Conservation (phyloP, 768 basidiomycete species). For the Collybiopsis confluens region DNA sequence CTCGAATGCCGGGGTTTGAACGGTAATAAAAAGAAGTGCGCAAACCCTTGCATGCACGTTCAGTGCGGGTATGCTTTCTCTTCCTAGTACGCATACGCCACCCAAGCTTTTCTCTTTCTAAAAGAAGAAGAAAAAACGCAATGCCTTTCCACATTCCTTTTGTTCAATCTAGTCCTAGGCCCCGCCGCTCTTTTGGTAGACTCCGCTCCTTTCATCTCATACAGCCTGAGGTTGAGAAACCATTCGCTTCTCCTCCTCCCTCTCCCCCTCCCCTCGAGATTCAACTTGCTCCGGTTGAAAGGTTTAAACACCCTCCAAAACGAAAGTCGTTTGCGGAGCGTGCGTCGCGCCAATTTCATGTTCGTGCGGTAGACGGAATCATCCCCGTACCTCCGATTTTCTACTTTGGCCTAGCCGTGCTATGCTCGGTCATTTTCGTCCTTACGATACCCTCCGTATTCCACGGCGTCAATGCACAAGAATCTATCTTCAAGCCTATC, state of each 20-base stretch:
- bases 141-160: conserved; percentile 23
- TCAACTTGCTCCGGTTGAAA: background rate
- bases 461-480: conserved; percentile 38
- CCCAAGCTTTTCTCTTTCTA: background rate
- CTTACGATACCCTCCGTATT: conserved; percentile 45
- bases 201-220: conserved; percentile 42
- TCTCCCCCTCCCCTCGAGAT: too few species aligned
- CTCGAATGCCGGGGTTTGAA: too few species aligned
- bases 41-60: too few species aligned
- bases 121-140: too few species aligned
- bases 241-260: too few species aligned
- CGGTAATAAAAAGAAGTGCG: too few species aligned
- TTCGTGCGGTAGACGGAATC: conserved; percentile 2
- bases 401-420: conserved; percentile 31
- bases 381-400: conserved; percentile 9
- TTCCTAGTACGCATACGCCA: too few species aligned
- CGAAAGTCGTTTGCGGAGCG: background rate
- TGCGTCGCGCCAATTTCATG: background rate
- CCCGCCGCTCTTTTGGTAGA: conserved; percentile 31
- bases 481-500: conserved; percentile 32
- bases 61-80: too few species aligned
- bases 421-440: conserved; percentile 47
- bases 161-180: conserved; percentile 24
- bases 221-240: too few species aligned
- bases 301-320: background rate